Evolutionary conservation across 2,329 filamentous ascomycete genomes (phyloP).

Genomic region (Bipolaris zeicola): DNA sequence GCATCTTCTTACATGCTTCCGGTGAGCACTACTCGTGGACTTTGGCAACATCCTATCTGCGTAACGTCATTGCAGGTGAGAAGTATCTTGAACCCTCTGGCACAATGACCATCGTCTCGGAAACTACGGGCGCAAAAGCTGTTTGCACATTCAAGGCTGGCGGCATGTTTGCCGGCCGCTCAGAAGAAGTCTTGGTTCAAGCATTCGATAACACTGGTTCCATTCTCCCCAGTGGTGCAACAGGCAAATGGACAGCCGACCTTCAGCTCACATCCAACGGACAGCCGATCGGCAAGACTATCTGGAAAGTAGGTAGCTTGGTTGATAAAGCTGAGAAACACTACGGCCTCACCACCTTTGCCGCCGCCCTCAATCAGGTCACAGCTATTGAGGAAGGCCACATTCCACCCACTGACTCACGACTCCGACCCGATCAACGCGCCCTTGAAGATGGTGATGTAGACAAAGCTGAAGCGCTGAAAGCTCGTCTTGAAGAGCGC

Average conservation of each 20-base stretch:
- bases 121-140: conserved; percentile 81
- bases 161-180: conserved; percentile 95
- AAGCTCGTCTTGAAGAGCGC: conserved; percentile 81
- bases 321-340: conserved; percentile 79
- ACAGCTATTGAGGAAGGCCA: conserved; percentile 76
- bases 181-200: conserved; percentile 84
- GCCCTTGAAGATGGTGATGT: conserved; percentile 81
- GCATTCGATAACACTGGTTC: conserved; percentile 70
- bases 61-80: conserved; percentile 96
- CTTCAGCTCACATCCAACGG: conserved; percentile 71
- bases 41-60: conserved; percentile 84
- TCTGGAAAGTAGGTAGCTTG: conserved; percentile 80
- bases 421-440: conserved; percentile 85
- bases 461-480: conserved; percentile 82
- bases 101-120: conserved; percentile 83
- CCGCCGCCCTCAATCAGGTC: conserved; percentile 84
- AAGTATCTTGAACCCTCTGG: conserved; percentile 97
- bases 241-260: conserved; percentile 82
- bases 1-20: conserved; percentile 73
- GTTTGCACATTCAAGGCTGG: conserved; percentile 91
- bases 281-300: conserved; percentile 63
- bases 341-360: conserved; percentile 89
- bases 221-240: conserved; percentile 69
- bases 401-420: conserved; percentile 79
- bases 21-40: conserved; percentile 90